Conservation (phyloP, 371 early-diverging fungal genomes). For the Lichtheimia ornata region DNA sequence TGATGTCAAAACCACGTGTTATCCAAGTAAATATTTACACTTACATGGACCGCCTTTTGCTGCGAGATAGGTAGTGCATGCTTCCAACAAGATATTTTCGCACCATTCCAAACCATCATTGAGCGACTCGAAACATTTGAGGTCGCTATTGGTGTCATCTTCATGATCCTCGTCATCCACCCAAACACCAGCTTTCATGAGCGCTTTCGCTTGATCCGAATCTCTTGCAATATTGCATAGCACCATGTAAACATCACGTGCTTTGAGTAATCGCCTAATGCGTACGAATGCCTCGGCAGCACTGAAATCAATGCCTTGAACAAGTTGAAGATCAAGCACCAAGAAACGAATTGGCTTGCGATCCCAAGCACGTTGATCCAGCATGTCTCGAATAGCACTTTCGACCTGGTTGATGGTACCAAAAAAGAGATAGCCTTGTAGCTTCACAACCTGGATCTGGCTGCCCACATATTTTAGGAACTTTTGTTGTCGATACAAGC, state of each 20-base stretch:
- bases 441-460: conserved; percentile 85
- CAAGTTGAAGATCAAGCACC: conserved; percentile 85
- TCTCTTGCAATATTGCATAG: conserved; percentile 71
- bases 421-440: conserved; percentile 95
- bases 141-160: conserved; percentile 41
- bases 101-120: conserved; percentile 95
- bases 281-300: conserved; percentile 94
- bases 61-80: conserved; percentile 54
- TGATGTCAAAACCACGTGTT: neutral
- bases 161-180: conserved; percentile 29
- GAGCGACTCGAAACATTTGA: conserved; percentile 76
- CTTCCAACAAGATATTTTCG: conserved; percentile 83
- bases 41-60: conserved; percentile 19
- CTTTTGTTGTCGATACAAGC: conserved; percentile 85
- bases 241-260: conserved; percentile 81
- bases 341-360: conserved; percentile 78
- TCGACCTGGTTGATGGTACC: conserved; percentile 92
- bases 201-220: conserved; percentile 72
- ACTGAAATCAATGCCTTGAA: conserved; percentile 93
- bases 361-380: conserved; percentile 69
- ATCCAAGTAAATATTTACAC: neutral
- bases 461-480: conserved; percentile 82
- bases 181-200: conserved; percentile 83
- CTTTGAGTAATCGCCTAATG: conserved; percentile 73
- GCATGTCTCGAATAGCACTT: conserved; percentile 65